These are phyloP conservation scores for Fusarium chlamydosporum DNA, from an alignment of 2,329 filamentous ascomycete species.

Conservation along the genomic window DNA sequence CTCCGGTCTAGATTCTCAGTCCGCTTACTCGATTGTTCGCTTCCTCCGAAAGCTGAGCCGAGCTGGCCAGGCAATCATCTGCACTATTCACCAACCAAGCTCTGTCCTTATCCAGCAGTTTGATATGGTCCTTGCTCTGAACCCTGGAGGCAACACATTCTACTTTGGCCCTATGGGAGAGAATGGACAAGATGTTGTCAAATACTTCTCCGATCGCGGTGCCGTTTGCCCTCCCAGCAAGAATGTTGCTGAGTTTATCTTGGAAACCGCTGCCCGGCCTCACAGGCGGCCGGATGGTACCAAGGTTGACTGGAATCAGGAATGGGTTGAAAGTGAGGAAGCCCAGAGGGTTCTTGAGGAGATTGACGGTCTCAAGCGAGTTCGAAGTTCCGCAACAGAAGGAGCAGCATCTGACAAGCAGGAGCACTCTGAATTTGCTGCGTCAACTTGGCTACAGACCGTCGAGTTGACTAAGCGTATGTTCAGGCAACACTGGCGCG, in stretches of 20 bases:
- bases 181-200: constrained; percentile 61
- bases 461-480: constrained; percentile 76
- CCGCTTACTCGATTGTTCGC: constrained; percentile 70
- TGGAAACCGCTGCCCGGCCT: constrained; percentile 60
- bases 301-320: constrained; percentile 78
- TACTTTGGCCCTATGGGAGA: constrained; percentile 68
- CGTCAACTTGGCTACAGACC: constrained; percentile 73
- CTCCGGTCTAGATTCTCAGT: constrained; percentile 68
- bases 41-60: constrained; percentile 71
- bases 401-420: constrained; percentile 15
- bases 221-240: constrained; percentile 72
- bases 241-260: constrained; percentile 66
- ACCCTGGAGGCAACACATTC: constrained; percentile 65
- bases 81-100: constrained; percentile 71
- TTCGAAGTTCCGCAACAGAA: constrained; percentile 38
- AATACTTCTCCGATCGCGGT: constrained; percentile 72
- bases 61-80: constrained; percentile 70
- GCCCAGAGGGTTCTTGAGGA: constrained; percentile 71
- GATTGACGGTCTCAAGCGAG: constrained; percentile 60
- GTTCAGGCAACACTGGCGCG: constrained; percentile 81
- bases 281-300: constrained; percentile 55
- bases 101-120: constrained; percentile 68
- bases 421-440: constrained; percentile 71
- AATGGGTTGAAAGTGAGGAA: constrained; percentile 77
- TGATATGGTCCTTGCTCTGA: constrained; percentile 67